phyloP scores from a whole-genome alignment of 345 rosid genomes.

The Microthlaspi erraticum region DNA sequence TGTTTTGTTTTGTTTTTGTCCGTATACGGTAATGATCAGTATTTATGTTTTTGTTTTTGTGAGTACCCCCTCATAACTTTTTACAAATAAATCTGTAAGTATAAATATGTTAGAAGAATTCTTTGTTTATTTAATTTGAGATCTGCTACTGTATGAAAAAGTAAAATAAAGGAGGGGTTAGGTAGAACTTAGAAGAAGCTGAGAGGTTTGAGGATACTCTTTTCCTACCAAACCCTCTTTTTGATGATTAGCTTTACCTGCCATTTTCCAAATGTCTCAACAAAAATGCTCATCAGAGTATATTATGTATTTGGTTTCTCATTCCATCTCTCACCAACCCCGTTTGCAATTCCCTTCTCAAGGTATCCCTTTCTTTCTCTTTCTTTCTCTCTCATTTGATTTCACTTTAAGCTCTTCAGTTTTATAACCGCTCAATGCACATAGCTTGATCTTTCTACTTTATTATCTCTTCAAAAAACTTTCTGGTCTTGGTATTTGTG shows the following conservation, averaged over 20 bases:
- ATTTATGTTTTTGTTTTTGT: not conserved
- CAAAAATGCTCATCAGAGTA: not conserved
- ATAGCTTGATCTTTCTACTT: no score
- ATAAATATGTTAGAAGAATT: no score
- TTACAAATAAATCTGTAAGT: no score
- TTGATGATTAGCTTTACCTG: conserved; percentile 40
- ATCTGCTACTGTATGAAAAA: no score
- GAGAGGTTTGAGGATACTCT: not conserved
- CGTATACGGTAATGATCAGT: no score
- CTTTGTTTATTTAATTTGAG: no score
- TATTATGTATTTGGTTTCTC: conserved; percentile 1
- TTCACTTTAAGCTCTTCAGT: conserved; percentile 21
- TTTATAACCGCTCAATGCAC: not conserved
- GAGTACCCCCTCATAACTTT: not conserved
- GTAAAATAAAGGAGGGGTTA: not conserved
- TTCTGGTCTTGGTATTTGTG: not conserved
- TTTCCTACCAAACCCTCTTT: conserved; percentile 31
- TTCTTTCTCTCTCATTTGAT: conserved; percentile 10
- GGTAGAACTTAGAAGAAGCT: conserved; percentile 32
- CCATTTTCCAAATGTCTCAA: conserved; percentile 18
- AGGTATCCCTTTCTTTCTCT: conserved; percentile 18
- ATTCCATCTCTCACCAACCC: conserved; percentile 27
- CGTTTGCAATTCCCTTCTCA: conserved; percentile 25
- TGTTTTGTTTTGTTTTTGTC: not conserved
- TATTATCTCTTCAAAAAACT: no score